Conservation (phyloP, 129 eudicot genomes). For the Escallonia rubra region DNA sequence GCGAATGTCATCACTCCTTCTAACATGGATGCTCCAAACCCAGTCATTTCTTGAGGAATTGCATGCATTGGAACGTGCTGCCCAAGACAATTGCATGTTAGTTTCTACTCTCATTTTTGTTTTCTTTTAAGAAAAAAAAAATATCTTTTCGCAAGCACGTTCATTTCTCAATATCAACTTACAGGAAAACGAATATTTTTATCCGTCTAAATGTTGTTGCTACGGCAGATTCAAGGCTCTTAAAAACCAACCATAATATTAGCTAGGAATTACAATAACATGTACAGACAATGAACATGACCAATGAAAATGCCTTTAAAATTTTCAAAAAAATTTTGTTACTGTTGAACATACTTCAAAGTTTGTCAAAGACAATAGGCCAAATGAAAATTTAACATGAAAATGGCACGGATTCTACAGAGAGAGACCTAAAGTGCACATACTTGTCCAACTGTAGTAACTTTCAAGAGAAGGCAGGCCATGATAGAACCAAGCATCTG, state of each 20-base stretch:
- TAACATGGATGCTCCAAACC: constrained; percentile 27
- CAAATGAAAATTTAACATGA: too few species aligned
- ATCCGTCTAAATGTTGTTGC: too few species aligned
- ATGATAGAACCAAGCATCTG: constrained; percentile 30
- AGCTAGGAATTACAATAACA: too few species aligned
- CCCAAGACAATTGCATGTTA: background rate
- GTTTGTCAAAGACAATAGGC: too few species aligned
- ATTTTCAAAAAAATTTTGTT: too few species aligned
- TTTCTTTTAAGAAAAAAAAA: constrained; percentile 17
- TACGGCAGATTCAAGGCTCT: too few species aligned
- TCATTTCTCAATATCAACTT: background rate
- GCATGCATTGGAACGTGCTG: constrained; percentile 52
- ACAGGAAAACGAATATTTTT: background rate
- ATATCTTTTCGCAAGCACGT: background rate
- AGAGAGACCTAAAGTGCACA: background rate
- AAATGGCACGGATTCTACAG: background rate
- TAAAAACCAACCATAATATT: too few species aligned
- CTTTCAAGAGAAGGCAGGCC: constrained; percentile 32
- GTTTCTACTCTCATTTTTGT: background rate
- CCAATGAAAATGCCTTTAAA: too few species aligned
- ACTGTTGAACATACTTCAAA: too few species aligned
- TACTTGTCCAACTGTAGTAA: constrained; percentile 17
- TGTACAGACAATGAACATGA: too few species aligned
- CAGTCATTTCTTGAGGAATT: constrained; percentile 26
- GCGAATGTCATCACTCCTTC: constrained; percentile 52